Base-by-base conservation (phyloP, 2,329 filamentous ascomycete genomes). In the Gnomoniopsis smithogilvyi region DNA sequence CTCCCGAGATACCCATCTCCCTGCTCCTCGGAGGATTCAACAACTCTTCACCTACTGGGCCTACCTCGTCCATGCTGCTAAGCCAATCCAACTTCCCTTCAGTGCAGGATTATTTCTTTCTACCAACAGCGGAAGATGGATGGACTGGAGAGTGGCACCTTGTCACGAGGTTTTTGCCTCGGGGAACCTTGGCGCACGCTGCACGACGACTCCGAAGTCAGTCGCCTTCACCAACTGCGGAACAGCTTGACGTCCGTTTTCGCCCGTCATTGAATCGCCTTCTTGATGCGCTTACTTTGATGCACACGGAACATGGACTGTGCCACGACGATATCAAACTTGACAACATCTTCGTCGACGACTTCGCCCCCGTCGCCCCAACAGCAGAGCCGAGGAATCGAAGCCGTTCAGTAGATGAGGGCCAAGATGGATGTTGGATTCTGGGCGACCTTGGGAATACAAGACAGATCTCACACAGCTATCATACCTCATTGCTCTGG, bases 261-360 rank as follows among this genome's bases (percentile, higher is more conserved):
- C 65, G 70, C 3, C 63, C 69, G 1, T 71, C 70, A 0, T 61
- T 72, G 38, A 63, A 72, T 30, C 56, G 63, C 3, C 61, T 73
- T 8, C 63, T 73, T 11, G 56, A 58, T 2, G 66, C 64, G 1
- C 63, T 72, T n/a, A 61, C 62, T 30, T 38, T 49, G 21, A 67
- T 72, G 49, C 70, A 72, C 61, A 48, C 24, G 11, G 22, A 62
- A 2, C 57, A 66, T 17, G 49, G 63, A 6, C 65, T 72, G 2
- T 73, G 70, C 43, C 69, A 72, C 56, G 70, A 73, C 48, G 71
- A 73, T 47, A 60, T 73, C 52, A 72, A 72, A 59, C 60, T 65
- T 8, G 69, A 68, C 54, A 73, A 72, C 41, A 67, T 73, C 51
- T 69, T 73, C 51, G 60, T 70, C 14, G 61, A 61, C 1, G 62